These are phyloP conservation scores for Alopecurus myosuroides DNA, from an alignment of 176 grass and related monocot genomes.

Conservation along the genomic window DNA sequence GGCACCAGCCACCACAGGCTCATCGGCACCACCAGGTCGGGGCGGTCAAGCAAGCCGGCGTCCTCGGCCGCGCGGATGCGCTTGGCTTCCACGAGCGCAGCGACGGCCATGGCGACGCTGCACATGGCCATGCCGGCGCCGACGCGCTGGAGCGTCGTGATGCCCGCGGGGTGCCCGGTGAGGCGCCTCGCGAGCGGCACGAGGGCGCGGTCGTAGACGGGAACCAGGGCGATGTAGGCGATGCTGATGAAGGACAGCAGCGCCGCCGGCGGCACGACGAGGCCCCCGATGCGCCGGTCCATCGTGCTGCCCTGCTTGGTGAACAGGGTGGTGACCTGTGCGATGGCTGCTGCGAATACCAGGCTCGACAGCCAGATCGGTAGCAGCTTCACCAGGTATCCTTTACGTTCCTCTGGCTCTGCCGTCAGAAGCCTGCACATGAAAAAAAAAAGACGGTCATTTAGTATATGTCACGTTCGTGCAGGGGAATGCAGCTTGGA, in stretches of 20 bases:
- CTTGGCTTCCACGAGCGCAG: constrained; percentile 56
- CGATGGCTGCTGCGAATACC: constrained; percentile 23
- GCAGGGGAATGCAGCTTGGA: background rate
- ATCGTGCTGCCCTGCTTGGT: constrained; percentile 60
- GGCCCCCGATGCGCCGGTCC: constrained; percentile 34
- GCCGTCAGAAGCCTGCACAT: background rate
- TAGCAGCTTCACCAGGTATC: constrained; percentile 27
- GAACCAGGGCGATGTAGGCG: constrained; percentile 34
- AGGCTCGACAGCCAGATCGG: constrained; percentile 54
- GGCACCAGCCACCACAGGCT: constrained; percentile 83
- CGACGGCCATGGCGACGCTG: constrained; percentile 33
- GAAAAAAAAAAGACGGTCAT: background rate
- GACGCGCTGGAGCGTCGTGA: constrained; percentile 70
- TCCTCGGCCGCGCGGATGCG: constrained; percentile 41
- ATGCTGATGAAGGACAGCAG: constrained; percentile 32
- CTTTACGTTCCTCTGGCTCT: background rate
- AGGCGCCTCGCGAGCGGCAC: constrained; percentile 51
- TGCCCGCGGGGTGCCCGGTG: constrained; percentile 42
- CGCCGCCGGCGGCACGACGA: constrained; percentile 43
- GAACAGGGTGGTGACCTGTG: constrained; percentile 48
- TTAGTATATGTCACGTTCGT: background rate
- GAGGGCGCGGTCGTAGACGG: constrained; percentile 56
- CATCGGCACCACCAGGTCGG: constrained; percentile 50
- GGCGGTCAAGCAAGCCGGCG: constrained; percentile 35
- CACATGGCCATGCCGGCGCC: constrained; percentile 45